These are phyloP conservation scores for Wolfiporia cocos DNA, from an alignment of 1,284 basidiomycete species.

Conservation along the genomic window DNA sequence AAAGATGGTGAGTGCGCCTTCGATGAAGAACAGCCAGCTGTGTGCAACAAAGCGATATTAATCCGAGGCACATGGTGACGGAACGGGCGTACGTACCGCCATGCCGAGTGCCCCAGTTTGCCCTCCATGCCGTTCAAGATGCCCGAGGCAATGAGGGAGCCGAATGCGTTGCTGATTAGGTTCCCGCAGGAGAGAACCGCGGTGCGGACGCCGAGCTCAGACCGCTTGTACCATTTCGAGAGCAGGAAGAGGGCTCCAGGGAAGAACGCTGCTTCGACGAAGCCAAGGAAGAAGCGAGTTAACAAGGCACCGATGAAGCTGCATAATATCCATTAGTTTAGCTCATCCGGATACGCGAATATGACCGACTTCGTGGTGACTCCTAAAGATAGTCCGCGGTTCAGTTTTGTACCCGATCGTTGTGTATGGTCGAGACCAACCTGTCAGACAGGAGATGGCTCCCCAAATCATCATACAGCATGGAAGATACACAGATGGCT, in stretches of 20 bases:
- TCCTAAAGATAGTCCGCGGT: no score
- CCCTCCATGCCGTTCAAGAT: constrained; percentile 70
- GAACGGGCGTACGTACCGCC: no score
- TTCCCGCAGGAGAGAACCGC: constrained; percentile 72
- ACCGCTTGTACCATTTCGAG: constrained; percentile 69
- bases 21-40: constrained; percentile 74
- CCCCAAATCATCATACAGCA: constrained; percentile 64
- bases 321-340: not conserved
- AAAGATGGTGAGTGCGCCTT: constrained; percentile 59
- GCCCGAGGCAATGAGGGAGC: constrained; percentile 70
- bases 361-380: no score
- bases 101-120: constrained; percentile 64
- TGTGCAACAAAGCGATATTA: constrained; percentile 64
- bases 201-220: constrained; percentile 66
- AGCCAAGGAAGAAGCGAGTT: constrained; percentile 71
- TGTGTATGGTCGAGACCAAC: constrained; percentile 3
- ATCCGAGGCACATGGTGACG: no score
- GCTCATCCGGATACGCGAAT: no score
- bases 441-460: constrained; percentile 19
- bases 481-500: constrained; percentile 71
- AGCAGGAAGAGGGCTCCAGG: constrained; percentile 58
- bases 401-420: no score
- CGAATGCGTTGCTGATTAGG: constrained; percentile 80
- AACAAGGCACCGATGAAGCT: constrained; percentile 67
- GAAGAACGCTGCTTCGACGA: constrained; percentile 71